phyloP scores from a whole-genome alignment of 805 yeast species.

The Saccharomycopsis sp. region DNA sequence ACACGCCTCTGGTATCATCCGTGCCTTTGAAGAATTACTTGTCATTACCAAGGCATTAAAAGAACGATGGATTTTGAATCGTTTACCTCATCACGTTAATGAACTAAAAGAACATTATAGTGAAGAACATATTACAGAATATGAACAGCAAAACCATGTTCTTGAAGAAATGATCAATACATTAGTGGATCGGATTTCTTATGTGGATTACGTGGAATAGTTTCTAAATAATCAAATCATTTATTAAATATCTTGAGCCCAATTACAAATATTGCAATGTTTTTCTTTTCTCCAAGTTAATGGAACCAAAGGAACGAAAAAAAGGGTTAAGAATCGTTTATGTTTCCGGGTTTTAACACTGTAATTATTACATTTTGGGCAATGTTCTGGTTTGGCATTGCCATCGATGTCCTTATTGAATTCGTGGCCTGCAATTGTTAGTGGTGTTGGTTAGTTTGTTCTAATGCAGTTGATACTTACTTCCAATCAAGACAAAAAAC shows the following conservation, averaged over 20 bases:
- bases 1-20: slow-evolving; percentile 10
- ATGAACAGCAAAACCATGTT: slow-evolving; percentile 14
- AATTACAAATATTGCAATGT: slow-evolving; percentile 42
- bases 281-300: slow-evolving; percentile 41
- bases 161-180: slow-evolving; percentile 11
- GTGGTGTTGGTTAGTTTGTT: slow-evolving; percentile 4
- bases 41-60: slow-evolving; percentile 13
- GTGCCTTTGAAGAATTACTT: slow-evolving; percentile 15
- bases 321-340: slow-evolving; percentile 41
- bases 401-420: slow-evolving; percentile 12
- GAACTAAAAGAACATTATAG: slow-evolving; percentile 15
- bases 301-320: slow-evolving; percentile 46
- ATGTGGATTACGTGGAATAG: slow-evolving; percentile 3
- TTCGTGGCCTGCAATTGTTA: slow-evolving; percentile 10
- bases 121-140: slow-evolving; percentile 10
- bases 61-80: slow-evolving; percentile 16
- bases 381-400: slow-evolving; percentile 22
- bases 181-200: slow-evolving; percentile 11
- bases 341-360: slow-evolving; percentile 43
- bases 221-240: background rate
- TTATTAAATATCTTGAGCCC: slow-evolving; percentile 30
- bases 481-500: slow-evolving; percentile 16
- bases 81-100: slow-evolving; percentile 13
- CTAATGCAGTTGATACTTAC: slow-evolving; percentile 4
- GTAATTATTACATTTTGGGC: slow-evolving; percentile 51